These are phyloP conservation scores for Opeltia flavorubescens DNA, from an alignment of 495 filamentous ascomycete genomes.

Conservation along the genomic window DNA sequence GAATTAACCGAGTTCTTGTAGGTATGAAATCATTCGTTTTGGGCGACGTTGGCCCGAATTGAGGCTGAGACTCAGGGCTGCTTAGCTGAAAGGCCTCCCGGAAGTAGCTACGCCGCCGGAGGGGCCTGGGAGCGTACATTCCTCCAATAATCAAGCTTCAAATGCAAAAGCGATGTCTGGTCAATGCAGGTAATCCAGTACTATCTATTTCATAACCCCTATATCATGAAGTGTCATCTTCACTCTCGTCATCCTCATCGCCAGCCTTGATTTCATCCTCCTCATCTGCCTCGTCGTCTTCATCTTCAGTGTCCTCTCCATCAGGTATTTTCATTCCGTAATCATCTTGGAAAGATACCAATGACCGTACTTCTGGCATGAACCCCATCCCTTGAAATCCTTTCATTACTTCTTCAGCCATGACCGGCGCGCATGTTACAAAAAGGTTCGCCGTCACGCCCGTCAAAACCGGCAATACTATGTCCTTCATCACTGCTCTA, in stretches of 20 bases:
- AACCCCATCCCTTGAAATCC: conserved; percentile 64
- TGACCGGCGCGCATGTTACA: conserved; percentile 73
- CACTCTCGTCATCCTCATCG: conserved; percentile 20
- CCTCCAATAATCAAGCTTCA: no score
- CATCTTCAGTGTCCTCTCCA: conserved; percentile 41
- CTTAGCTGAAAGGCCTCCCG: no score
- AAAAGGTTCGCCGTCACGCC: conserved; percentile 67
- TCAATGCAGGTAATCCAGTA: no score
- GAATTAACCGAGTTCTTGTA: no score
- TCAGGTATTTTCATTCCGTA: conserved; percentile 70
- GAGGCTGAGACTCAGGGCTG: no score
- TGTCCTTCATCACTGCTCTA: conserved; percentile 54
- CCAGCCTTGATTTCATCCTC: conserved; percentile 43
- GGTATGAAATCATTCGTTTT: no score
- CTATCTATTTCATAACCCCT: not conserved
- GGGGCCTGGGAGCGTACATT: no score
- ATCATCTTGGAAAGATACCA: conserved; percentile 77
- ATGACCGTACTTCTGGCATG: conserved; percentile 55
- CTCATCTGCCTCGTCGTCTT: conserved; percentile 49
- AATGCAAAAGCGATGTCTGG: no score
- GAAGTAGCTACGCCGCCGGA: no score
- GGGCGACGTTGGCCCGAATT: no score
- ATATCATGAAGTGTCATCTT: not conserved
- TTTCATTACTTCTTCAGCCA: conserved; percentile 70
- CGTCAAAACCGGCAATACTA: conserved; percentile 66